Base-by-base conservation (phyloP, 768 basidiomycete genomes). In the Crepidotus variabilis region DNA sequence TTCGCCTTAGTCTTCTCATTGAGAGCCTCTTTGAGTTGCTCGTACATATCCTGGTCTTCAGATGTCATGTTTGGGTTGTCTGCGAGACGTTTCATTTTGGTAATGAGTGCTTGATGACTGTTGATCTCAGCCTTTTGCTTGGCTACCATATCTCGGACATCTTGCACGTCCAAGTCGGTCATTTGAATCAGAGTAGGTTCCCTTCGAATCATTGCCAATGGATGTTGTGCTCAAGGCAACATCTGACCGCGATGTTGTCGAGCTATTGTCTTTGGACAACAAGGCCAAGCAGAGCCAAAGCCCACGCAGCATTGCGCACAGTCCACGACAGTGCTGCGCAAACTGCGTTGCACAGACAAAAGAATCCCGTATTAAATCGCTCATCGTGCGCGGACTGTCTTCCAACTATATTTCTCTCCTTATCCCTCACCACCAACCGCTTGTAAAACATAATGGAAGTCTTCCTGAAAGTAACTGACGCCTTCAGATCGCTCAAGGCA, bases 111-210 rank as follows among this genome's bases (percentile, higher is more conserved):
- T 61, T 80, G 77, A 20, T 77, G 73, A 24, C 67, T 66, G 1
- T 72, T 67, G 14, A 68, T 67, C 4, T 79, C 76, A 7, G 71
- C 63, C 59, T 77, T 81, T 57, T 82, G 79, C 60, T 79, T 74
- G 22, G 72, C 72, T 3, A 83, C 74, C 64, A 86, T 69, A 50
- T 86, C 82, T 43, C 89, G 83, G 43, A 92, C 75, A 59, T 90
- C 89, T 72, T 92, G 87, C 24, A 93, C 86, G 67, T 92, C 91
- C 20, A 77, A 69, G 68, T 92, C 90, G 58, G 76, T 82, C 82
- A 93, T 84, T 24, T 79, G 81, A 60, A 93, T 88, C 54, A 88
- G 77, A 1, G 90, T 90, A 5, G 91, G 90, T 20, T 79, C 77
- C 50, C 90, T 78, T 50, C 91, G 84, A 65, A 93, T 88, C 91